phyloP scores from a whole-genome alignment of 2,329 filamentous ascomycete species.

The Mollisiaceae sp. region DNA sequence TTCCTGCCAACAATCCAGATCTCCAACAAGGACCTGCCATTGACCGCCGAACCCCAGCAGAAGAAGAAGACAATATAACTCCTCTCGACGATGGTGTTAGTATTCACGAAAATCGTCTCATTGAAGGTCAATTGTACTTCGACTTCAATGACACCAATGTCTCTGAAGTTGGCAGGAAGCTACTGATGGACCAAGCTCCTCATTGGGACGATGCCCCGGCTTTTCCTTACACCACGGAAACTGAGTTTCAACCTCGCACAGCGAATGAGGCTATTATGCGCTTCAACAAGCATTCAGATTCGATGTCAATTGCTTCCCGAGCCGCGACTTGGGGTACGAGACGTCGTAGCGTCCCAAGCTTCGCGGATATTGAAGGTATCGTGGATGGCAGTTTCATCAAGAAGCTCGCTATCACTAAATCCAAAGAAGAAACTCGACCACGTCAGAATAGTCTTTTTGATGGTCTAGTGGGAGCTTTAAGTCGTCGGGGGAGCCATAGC shows the following conservation, averaged over 20 bases:
- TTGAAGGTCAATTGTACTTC: conserved; percentile 42
- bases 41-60: conserved; percentile 9
- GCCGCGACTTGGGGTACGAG: conserved; percentile 74
- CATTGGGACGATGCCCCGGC: conserved; percentile 46
- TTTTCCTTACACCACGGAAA: conserved; percentile 42
- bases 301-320: conserved; percentile 62
- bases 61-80: conserved; percentile 30
- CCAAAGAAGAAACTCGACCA: conserved; percentile 45
- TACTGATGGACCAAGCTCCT: conserved; percentile 40
- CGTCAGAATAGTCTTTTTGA: conserved; percentile 55
- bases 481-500: conserved; percentile 40
- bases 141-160: conserved; percentile 31
- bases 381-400: conserved; percentile 67
- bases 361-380: conserved; percentile 62
- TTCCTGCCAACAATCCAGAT: conserved; percentile 24
- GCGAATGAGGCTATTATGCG: conserved; percentile 55
- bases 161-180: conserved; percentile 34
- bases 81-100: conserved; percentile 38
- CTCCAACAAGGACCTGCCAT: conserved; percentile 21
- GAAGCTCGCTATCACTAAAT: conserved; percentile 60
- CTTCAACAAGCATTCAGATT: conserved; percentile 50
- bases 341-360: conserved; percentile 66
- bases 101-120: conserved; percentile 40
- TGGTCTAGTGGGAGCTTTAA: conserved; percentile 36
- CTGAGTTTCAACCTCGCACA: conserved; percentile 50